phyloP scores from a whole-genome alignment of 2,329 filamentous ascomycete species.

The Xylaria hypoxylon region DNA sequence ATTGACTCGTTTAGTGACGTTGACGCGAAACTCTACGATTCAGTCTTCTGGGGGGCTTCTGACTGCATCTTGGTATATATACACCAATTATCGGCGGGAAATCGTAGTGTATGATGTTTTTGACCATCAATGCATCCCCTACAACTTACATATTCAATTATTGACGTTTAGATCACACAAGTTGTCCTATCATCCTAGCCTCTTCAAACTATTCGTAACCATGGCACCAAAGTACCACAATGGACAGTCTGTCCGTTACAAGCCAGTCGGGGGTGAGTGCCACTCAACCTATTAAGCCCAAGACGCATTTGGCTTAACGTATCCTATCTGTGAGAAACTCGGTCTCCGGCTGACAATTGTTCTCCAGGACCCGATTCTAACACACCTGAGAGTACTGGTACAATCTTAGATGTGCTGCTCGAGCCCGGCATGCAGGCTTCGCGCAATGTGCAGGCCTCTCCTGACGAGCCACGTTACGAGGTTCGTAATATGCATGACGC shows the following conservation, averaged over 20 bases:
- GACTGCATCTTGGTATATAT: not conserved
- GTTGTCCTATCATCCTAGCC: too few relatives aligned
- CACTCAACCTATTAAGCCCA: not conserved
- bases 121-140: not conserved
- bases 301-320: too few relatives aligned
- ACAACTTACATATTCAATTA: not conserved
- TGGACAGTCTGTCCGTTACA: conserved; percentile 46
- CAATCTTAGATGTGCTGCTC: conserved; percentile 43
- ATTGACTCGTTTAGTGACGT: conserved; percentile 33
- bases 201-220: conserved; percentile 7
- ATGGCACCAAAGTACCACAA: conserved; percentile 46
- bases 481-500: conserved; percentile 27
- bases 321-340: too few relatives aligned
- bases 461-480: conserved; percentile 45
- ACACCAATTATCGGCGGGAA: not conserved
- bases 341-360: not conserved
- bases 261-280: conserved; percentile 45
- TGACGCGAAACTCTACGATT: conserved; percentile 20
- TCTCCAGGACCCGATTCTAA: conserved; percentile 42
- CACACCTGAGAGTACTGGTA: conserved; percentile 46
- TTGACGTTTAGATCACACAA: not conserved
- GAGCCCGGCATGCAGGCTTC: conserved; percentile 45
- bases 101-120: not conserved
- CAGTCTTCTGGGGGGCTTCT: conserved; percentile 6
- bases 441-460: conserved; percentile 44